These are phyloP conservation scores for Trypanosoma platydactyli DNA, from an alignment of 208 protist species.

Conservation along the genomic window DNA sequence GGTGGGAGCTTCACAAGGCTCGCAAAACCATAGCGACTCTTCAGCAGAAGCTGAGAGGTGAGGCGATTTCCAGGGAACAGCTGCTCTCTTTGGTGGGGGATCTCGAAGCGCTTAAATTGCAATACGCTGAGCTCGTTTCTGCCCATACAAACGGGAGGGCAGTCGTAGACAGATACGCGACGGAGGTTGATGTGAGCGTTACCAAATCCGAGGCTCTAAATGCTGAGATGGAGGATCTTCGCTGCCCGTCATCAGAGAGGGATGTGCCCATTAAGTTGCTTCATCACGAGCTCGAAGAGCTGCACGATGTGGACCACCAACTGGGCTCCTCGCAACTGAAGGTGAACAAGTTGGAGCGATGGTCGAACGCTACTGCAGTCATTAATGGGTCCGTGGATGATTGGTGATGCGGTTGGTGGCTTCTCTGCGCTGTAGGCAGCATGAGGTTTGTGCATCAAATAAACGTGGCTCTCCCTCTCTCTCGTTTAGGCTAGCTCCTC, in stretches of 20 bases:
- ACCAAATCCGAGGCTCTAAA: neutral
- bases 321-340: neutral
- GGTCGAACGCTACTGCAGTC: neutral
- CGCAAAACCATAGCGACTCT: slow-evolving; percentile 4
- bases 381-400: neutral
- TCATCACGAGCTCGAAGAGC: neutral
- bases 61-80: neutral
- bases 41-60: neutral
- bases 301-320: slow-evolving; percentile 1
- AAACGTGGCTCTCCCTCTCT: too few relatives aligned
- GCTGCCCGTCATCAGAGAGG: neutral
- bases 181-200: neutral
- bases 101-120: neutral
- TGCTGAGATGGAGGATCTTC: slow-evolving; percentile 2
- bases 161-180: neutral
- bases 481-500: too few relatives aligned
- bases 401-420: neutral
- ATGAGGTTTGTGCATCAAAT: too few relatives aligned
- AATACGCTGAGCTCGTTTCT: slow-evolving; percentile 1
- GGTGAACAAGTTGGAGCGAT: slow-evolving; percentile 1
- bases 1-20: neutral
- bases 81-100: neutral
- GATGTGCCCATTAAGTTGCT: neutral
- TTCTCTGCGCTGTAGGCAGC: neutral
- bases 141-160: neutral